Evolutionary conservation across 2,329 filamentous ascomycete genomes (phyloP).

Genomic region (Xenosphaeropsis pyriputrescens): DNA sequence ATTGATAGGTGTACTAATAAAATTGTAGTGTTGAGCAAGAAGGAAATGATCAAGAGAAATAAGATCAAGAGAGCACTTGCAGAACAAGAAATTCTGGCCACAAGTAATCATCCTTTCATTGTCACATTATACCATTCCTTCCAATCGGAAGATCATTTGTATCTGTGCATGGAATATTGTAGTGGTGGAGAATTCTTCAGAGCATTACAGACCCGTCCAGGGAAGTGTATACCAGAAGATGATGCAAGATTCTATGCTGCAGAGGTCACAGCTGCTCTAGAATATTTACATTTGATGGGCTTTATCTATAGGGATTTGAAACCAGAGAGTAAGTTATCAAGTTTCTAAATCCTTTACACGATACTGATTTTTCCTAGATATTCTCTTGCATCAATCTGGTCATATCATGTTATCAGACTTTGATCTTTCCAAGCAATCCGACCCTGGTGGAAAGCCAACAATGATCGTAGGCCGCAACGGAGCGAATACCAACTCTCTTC

Average conservation of each 20-base stretch:
- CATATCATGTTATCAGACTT: slow-evolving; percentile 99
- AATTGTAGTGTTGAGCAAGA: slow-evolving; percentile 79
- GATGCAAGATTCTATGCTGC: slow-evolving; percentile 95
- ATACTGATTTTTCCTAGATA: slow-evolving; percentile 48
- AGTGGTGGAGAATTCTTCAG: slow-evolving; percentile 97
- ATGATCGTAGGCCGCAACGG: slow-evolving; percentile 88
- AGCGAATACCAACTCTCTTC: slow-evolving; percentile 70
- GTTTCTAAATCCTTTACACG: slow-evolving; percentile 5
- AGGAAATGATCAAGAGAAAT: slow-evolving; percentile 99
- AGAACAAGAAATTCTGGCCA: slow-evolving; percentile 95
- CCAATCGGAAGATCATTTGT: slow-evolving; percentile 96
- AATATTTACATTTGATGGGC: slow-evolving; percentile 96
- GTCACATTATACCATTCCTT: slow-evolving; percentile 98
- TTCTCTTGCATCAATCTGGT: slow-evolving; percentile 94
- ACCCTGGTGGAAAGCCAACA: slow-evolving; percentile 85
- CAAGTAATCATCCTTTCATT: slow-evolving; percentile 98
- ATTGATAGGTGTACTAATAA: slow-evolving; percentile 18
- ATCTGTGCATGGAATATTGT: slow-evolving; percentile 99
- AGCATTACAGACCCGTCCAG: slow-evolving; percentile 86
- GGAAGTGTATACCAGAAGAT: slow-evolving; percentile 94
- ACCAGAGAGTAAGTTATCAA: slow-evolving; percentile 66
- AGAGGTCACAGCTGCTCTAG: slow-evolving; percentile 88
- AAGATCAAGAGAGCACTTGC: slow-evolving; percentile 98
- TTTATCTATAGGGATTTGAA: slow-evolving; percentile 98
- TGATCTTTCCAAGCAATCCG: slow-evolving; percentile 94